Percentiles rank a stretch among this genome's conserved stretches.
These are phyloP conservation scores for Ceratobasidium sp. DNA, from an alignment of 1,284 basidiomycete genomes.

Conservation along the genomic window DNA sequence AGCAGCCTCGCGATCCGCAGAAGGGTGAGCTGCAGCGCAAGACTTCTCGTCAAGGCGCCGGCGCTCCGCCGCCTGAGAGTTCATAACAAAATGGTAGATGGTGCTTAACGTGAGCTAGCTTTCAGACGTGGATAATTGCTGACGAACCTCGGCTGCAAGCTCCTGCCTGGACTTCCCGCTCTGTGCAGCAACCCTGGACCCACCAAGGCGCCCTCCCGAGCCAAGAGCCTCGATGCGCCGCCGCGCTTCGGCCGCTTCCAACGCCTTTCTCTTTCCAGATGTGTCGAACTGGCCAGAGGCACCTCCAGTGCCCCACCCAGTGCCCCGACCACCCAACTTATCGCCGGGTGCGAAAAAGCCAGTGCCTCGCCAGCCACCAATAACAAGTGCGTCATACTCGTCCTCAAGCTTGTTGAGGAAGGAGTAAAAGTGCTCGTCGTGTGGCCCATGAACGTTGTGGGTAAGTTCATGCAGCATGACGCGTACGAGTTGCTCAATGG, in stretches of 20 bases:
- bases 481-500: constrained; percentile 77
- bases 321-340: constrained; percentile 71
- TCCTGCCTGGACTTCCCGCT: constrained; percentile 72
- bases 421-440: constrained; percentile 84
- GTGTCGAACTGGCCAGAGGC: constrained; percentile 63
- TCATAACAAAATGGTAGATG: neutral
- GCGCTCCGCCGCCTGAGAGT: constrained; percentile 78
- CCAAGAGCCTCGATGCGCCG: constrained; percentile 52
- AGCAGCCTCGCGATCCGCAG: constrained; percentile 34
- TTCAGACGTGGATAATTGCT: neutral
- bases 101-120: neutral
- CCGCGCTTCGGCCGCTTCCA: constrained; percentile 51
- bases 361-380: constrained; percentile 82
- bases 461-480: constrained; percentile 94
- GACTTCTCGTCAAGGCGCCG: constrained; percentile 76
- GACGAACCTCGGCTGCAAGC: constrained; percentile 77
- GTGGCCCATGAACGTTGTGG: constrained; percentile 88
- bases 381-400: constrained; percentile 81
- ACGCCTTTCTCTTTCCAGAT: constrained; percentile 18
- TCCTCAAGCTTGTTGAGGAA: constrained; percentile 80
- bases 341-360: constrained; percentile 83
- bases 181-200: constrained; percentile 49
- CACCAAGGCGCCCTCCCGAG: constrained; percentile 47
- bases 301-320: constrained; percentile 65
- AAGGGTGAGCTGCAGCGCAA: constrained; percentile 61